Evolutionary conservation across 2,329 filamentous ascomycete species (phyloP).

Genomic region (Aspergillus uvarum): DNA sequence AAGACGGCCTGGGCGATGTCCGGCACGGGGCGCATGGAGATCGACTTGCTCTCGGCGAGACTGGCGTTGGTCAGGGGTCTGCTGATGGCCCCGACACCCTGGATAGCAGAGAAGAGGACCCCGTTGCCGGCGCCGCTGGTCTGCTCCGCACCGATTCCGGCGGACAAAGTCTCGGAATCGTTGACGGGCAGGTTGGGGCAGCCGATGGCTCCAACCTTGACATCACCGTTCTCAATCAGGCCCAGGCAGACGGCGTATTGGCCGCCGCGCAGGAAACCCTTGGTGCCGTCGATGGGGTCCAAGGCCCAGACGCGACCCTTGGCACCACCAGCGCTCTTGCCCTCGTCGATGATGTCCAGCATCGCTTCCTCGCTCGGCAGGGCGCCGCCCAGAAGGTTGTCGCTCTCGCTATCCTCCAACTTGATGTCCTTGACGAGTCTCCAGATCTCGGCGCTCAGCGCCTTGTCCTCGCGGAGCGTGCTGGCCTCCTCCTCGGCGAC

Average conservation of each 20-base stretch:
- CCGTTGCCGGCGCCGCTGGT: constrained; percentile 74
- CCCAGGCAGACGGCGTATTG: constrained; percentile 96
- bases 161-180: constrained; percentile 68
- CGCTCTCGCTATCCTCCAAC: constrained; percentile 65
- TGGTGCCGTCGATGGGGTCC: constrained; percentile 96
- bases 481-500: constrained; percentile 94
- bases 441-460: constrained; percentile 77
- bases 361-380: constrained; percentile 63
- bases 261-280: constrained; percentile 91
- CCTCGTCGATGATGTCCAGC: constrained; percentile 59
- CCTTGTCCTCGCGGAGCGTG: constrained; percentile 69
- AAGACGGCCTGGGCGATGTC: constrained; percentile 82
- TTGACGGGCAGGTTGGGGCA: constrained; percentile 94
- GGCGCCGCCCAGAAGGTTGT: constrained; percentile 68
- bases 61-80: constrained; percentile 63
- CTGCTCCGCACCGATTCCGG: constrained; percentile 71
- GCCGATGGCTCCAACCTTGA: constrained; percentile 90
- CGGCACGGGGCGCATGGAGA: constrained; percentile 74
- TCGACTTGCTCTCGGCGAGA: constrained; percentile 56
- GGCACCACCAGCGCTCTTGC: constrained; percentile 44
- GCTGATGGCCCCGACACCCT: constrained; percentile 76
- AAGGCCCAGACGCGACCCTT: constrained; percentile 80
- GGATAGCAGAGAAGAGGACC: constrained; percentile 82
- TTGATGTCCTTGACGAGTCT: constrained; percentile 71
- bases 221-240: constrained; percentile 87